Percentiles rank a stretch among this genome's conserved stretches.
Evolutionary conservation across 305 asterid genomes (phyloP).

Genomic region (Stenogyne calaminthoides): DNA sequence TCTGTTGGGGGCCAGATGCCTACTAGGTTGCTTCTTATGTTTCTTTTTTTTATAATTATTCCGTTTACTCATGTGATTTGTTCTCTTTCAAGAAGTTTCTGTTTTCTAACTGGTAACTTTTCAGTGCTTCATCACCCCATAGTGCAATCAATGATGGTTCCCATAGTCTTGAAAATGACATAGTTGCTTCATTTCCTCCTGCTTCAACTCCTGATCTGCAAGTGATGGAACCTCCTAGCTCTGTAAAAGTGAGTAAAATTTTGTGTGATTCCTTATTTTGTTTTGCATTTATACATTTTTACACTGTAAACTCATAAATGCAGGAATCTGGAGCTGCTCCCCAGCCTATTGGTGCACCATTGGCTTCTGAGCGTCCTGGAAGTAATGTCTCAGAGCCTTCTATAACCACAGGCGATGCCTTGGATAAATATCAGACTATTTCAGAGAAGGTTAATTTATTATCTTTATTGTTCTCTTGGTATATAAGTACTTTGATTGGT

Average conservation of each 20-base stretch:
- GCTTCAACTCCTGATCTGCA: slow-evolving; percentile 60
- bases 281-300: slow-evolving; percentile 21
- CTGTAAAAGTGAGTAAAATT: slow-evolving; percentile 60
- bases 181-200: slow-evolving; percentile 54
- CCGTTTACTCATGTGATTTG: not conserved
- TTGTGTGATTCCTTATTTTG: slow-evolving; percentile 12
- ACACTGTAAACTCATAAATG: slow-evolving; percentile 13
- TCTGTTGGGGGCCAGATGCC: slow-evolving; percentile 60
- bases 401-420: slow-evolving; percentile 84
- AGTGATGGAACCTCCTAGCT: slow-evolving; percentile 52
- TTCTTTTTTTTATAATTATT: not conserved
- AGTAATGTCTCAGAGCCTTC: slow-evolving; percentile 60
- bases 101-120: slow-evolving; percentile 10
- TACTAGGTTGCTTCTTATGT: slow-evolving; percentile 49
- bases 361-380: slow-evolving; percentile 67
- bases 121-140: slow-evolving; percentile 64
- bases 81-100: not conserved
- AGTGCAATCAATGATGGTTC: slow-evolving; percentile 57
- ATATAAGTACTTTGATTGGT: not conserved
- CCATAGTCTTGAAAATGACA: slow-evolving; percentile 58
- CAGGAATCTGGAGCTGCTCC: slow-evolving; percentile 66
- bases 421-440: slow-evolving; percentile 84
- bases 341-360: slow-evolving; percentile 56
- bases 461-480: slow-evolving; percentile 15
- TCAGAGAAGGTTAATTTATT: slow-evolving; percentile 77